Evolutionary conservation across 2,329 filamentous ascomycete species (phyloP), one percentile per base, ranked within the genome.

Genomic region (Penicillium sclerotiorum): DNA sequence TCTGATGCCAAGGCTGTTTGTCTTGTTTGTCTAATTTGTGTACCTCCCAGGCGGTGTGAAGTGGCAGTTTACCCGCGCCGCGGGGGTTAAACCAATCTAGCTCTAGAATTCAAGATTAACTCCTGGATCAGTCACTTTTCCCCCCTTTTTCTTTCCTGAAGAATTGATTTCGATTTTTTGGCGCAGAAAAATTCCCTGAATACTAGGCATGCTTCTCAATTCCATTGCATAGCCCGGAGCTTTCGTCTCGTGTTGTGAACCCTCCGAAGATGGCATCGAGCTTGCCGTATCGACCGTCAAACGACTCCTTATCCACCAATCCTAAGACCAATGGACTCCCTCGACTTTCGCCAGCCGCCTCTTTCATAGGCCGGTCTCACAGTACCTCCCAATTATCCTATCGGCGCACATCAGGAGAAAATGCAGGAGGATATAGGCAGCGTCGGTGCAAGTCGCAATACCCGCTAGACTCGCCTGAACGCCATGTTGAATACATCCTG

Each of bases 401-500:
- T 43, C 67, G 64, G 23, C 69, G 65, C 44, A 63, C 62, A 35
- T 77, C 74, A 6, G 60, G 65, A 4, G 64, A 64, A 22, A 62
- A 65, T 53, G 50, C 78, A 52, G 72, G 79, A 55, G 76, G 78
- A 47, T 77, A 50, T 21, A 67, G 79, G 5, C 71, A 74, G 15
- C 79, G 80, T 60, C 84, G 80, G 65, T 72, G 87, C 65, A 86
- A 84, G 49, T 88, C 88, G 17, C 88, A 91, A 63, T 92, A 91
- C 64, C 88, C 88, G 13, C 79, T 84, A n/a, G 80, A 86, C 49
- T 82, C 84, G 9, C 77, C 78, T 5, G 88, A 97, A 69, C 95
- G 94, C 64, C 94, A 99, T 86, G 94, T 99, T 73, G 94, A 99
- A 70, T 99, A 97, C 68, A 97, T 99, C 45, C 79, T 99, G 45